phyloP scores from a whole-genome alignment of 306 rosid genomes.

The Psophocarpus tetragonolobus region DNA sequence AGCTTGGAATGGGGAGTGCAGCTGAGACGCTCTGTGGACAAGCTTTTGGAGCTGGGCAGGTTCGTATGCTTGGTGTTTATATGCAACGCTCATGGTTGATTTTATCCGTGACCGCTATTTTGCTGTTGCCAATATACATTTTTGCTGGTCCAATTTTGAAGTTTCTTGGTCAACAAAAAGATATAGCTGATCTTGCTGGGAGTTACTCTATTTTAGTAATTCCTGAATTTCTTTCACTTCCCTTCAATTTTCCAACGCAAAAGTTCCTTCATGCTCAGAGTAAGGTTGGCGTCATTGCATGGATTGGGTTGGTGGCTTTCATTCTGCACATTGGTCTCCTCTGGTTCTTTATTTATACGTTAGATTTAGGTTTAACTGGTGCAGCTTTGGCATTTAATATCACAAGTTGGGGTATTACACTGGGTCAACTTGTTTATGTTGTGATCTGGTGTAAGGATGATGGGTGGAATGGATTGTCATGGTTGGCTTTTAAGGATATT shows the following conservation, averaged over 20 bases:
- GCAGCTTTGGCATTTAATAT: slow-evolving; percentile 72
- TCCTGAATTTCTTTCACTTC: slow-evolving; percentile 72
- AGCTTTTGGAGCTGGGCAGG: slow-evolving; percentile 89
- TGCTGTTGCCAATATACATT: slow-evolving; percentile 67
- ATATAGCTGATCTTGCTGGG: slow-evolving; percentile 76
- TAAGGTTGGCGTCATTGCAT: slow-evolving; percentile 68
- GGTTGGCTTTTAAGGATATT: slow-evolving; percentile 74
- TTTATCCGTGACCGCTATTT: slow-evolving; percentile 46
- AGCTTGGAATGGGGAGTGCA: slow-evolving; percentile 96
- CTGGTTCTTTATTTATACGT: slow-evolving; percentile 57
- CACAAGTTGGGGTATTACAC: slow-evolving; percentile 64
- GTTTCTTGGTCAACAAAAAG: slow-evolving; percentile 72
- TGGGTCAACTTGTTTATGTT: slow-evolving; percentile 69
- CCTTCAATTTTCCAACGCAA: slow-evolving; percentile 73
- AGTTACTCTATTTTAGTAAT: slow-evolving; percentile 50
- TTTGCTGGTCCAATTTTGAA: slow-evolving; percentile 70
- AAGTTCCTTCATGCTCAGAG: slow-evolving; percentile 91
- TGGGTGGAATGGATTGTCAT: slow-evolving; percentile 77
- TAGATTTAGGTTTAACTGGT: slow-evolving; percentile 64
- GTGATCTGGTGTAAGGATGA: slow-evolving; percentile 83
- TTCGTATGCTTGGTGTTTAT: slow-evolving; percentile 76
- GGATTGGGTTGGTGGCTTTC: slow-evolving; percentile 65
- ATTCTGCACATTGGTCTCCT: slow-evolving; percentile 57
- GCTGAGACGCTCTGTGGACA: slow-evolving; percentile 91
- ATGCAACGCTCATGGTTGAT: slow-evolving; percentile 92